Evolutionary conservation across 331 rosid genomes (phyloP).

Genomic region (Rosa hybrid): DNA sequence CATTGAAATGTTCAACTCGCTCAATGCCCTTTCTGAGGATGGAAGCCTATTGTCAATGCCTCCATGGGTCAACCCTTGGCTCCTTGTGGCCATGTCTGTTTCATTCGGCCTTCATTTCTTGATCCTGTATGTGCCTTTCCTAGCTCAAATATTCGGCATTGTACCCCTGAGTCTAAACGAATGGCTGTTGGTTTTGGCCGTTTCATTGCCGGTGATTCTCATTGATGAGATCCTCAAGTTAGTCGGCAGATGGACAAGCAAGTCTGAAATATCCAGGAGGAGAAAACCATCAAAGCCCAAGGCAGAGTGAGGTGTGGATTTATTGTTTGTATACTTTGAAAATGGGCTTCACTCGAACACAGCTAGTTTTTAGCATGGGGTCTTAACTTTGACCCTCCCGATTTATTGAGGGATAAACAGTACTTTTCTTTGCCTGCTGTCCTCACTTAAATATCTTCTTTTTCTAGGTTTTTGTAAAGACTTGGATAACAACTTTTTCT

Average conservation of each 20-base stretch:
- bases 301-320: constrained; percentile 41
- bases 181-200: constrained; percentile 82
- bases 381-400: neutral
- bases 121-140: constrained; percentile 87
- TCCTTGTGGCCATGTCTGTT: constrained; percentile 85
- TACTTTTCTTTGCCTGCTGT: neutral
- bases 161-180: constrained; percentile 83
- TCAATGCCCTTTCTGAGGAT: constrained; percentile 88
- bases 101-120: constrained; percentile 86
- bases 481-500: neutral
- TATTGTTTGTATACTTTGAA: neutral
- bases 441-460: neutral
- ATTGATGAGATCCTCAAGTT: constrained; percentile 85
- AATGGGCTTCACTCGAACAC: neutral
- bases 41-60: constrained; percentile 94
- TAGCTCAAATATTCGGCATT: constrained; percentile 73
- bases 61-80: constrained; percentile 97
- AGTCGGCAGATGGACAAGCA: constrained; percentile 63
- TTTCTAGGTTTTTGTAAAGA: neutral
- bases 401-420: constrained; percentile 13
- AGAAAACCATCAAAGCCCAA: constrained; percentile 49
- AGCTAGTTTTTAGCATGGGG: neutral
- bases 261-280: constrained; percentile 29
- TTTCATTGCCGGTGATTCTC: constrained; percentile 75
- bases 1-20: constrained; percentile 95